Evolutionary conservation across 768 basidiomycete genomes (phyloP).

Genomic region (Cantharellus cinnabarinus): DNA sequence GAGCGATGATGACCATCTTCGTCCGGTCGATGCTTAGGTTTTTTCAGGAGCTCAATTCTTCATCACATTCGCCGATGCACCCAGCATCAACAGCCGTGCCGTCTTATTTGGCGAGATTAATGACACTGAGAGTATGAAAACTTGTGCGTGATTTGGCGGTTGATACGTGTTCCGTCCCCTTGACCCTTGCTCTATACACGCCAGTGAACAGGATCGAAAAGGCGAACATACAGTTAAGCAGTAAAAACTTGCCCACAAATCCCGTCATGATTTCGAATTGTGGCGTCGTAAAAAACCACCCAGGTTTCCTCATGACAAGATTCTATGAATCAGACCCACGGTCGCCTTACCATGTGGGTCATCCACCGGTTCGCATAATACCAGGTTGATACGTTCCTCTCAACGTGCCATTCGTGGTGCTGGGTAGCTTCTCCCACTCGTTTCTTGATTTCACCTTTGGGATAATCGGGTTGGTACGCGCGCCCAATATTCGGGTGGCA

Average conservation of each 20-base stretch:
- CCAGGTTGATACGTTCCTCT: no score
- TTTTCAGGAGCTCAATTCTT: conserved; percentile 8
- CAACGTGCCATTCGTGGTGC: no score
- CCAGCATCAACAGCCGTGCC: conserved; percentile 67
- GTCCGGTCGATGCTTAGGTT: not conserved
- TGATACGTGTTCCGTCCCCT: no score
- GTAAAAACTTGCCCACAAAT: conserved; percentile 42
- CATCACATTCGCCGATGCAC: conserved; percentile 22
- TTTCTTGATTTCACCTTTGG: no score
- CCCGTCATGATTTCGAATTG: conserved; percentile 58
- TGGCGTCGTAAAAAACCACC: conserved; percentile 33
- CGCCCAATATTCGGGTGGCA: no score
- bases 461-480: no score
- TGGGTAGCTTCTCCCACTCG: no score
- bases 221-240: not conserved
- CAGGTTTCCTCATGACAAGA: not conserved
- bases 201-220: not conserved
- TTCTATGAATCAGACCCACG: not conserved
- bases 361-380: no score
- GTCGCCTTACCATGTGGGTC: no score
- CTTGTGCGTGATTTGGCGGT: conserved; percentile 15
- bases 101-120: conserved; percentile 75
- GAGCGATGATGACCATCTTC: not conserved
- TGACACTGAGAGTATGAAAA: conserved; percentile 53
- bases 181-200: not conserved